Evolutionary conservation across 306 rosid species (phyloP).

Genomic region (Medicago lupulina): DNA sequence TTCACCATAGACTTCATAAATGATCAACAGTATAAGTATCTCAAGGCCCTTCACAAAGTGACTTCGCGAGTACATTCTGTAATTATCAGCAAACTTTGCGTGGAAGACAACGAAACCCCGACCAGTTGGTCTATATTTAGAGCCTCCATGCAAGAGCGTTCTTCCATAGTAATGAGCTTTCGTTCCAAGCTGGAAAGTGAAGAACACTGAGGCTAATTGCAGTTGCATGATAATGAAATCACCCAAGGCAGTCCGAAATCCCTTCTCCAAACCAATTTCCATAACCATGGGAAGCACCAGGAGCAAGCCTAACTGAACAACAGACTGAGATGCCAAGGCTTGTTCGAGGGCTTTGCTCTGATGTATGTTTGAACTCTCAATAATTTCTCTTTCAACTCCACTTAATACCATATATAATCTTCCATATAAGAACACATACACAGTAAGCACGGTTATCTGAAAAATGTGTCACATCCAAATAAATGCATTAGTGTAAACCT

Average conservation of each 20-base stretch:
- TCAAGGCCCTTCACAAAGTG: slow-evolving; percentile 98
- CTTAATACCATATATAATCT: slow-evolving; percentile 95
- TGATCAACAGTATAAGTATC: slow-evolving; percentile 68
- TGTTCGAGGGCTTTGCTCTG: slow-evolving; percentile 81
- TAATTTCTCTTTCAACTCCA: slow-evolving; percentile 83
- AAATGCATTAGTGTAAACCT: slow-evolving; percentile 21
- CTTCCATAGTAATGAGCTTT: slow-evolving; percentile 94
- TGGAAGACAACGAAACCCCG: slow-evolving; percentile 97
- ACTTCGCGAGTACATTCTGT: slow-evolving; percentile 87
- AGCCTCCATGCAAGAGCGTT: slow-evolving; percentile 96
- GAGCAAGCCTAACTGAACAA: slow-evolving; percentile 84
- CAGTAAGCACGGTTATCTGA: slow-evolving; percentile 88
- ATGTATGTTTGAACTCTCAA: slow-evolving; percentile 60
- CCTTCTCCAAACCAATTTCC: slow-evolving; percentile 99
- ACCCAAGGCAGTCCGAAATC: slow-evolving; percentile 92
- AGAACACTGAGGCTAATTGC: slow-evolving; percentile 96
- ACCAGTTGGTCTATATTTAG: slow-evolving; percentile 90
- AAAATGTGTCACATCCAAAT: slow-evolving; percentile 37
- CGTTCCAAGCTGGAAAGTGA: slow-evolving; percentile 96
- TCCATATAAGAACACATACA: slow-evolving; percentile 85
- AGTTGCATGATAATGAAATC: slow-evolving; percentile 95
- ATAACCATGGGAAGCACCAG: slow-evolving; percentile 93
- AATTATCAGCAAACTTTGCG: slow-evolving; percentile 92
- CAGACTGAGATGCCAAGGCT: slow-evolving; percentile 91
- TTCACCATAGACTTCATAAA: slow-evolving; percentile 71